Evolutionary conservation across 1,284 basidiomycete genomes (phyloP), one percentile per base, ranked within the genome.

Genomic region (Meira nashicola): DNA sequence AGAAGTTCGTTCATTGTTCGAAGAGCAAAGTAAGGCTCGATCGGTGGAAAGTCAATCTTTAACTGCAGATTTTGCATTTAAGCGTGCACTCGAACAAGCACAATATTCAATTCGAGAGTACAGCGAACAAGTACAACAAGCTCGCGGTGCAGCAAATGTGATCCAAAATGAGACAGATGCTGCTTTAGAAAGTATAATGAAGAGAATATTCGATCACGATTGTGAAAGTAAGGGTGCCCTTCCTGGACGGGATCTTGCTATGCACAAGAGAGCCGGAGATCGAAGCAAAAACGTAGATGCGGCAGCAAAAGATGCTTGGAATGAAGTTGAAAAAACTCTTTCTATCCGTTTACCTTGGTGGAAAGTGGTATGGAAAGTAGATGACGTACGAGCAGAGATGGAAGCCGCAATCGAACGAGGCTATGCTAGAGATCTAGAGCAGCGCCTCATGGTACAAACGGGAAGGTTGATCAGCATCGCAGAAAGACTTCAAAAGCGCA

Each of bases 341-440:
- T 59, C 63, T 15, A 28, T 33, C 9, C 62, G 64, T 17, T 58
- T 75, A 58, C 64, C 73, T 43, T 75, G 73, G 73, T 75, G 72
- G 71, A 68, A 67, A 55, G 55, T 75, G 12, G 43, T 65, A 6
- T 70, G 72, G 67, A 71, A 70, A 51, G 65, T 73, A 8, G 73
- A 75, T 41, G 71, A 74, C 49, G 59, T 75, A 25, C 57, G 71
- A 15, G 60, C 68, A 39, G 66, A 73, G 43, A 59, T 73, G 39
- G 66, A 70, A 28, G 56, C 59, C 21, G 44, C 58, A 1, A 65
- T 71, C 1, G 67, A 68, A 38, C 60, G 61, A 38, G 64, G 68
- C 38, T 72, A 70, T 54, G 71, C 71, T 7, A 55, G 55, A 8
- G 62, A 66, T 11, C 62, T 70, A 23, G 69, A 73, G 41, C 60